phyloP scores from a whole-genome alignment of 2,329 filamentous ascomycete species.

The Salinomyces thailandicus region DNA sequence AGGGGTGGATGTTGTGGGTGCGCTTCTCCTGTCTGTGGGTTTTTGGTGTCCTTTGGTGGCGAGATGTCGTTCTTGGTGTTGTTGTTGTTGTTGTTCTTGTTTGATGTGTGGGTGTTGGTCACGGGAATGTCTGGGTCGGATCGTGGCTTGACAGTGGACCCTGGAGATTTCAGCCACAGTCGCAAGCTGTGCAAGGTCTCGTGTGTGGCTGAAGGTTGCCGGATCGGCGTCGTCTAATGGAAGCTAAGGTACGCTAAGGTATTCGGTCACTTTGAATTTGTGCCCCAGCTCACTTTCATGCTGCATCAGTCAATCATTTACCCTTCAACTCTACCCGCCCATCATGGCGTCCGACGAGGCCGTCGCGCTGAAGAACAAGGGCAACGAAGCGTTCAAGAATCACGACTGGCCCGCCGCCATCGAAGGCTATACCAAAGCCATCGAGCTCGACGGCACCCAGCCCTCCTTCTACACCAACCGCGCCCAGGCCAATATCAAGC shows the following conservation, averaged over 20 bases:
- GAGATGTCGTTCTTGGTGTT: neutral
- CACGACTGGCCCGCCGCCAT: constrained; percentile 81
- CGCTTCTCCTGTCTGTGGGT: too few relatives aligned
- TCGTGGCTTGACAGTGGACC: neutral
- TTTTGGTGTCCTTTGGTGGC: too few relatives aligned
- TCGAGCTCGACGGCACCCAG: constrained; percentile 70
- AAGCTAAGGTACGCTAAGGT: too few relatives aligned
- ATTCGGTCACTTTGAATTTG: too few relatives aligned
- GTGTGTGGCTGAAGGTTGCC: too few relatives aligned
- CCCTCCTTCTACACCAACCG: constrained; percentile 90
- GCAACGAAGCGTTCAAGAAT: constrained; percentile 81
- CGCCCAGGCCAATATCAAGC: constrained; percentile 92
- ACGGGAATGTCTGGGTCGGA: neutral
- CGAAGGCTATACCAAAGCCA: constrained; percentile 68
- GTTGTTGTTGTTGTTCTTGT: neutral
- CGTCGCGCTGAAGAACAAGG: constrained; percentile 77
- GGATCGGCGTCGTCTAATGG: too few relatives aligned
- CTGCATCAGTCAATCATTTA: too few relatives aligned
- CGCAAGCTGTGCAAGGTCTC: neutral
- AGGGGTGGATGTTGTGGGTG: too few relatives aligned
- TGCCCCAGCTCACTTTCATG: too few relatives aligned
- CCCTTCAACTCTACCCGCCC: constrained; percentile 5
- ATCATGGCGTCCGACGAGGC: constrained; percentile 45
- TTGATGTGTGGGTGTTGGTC: neutral
- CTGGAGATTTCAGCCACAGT: neutral